Base-by-base conservation (phyloP, 2,329 filamentous ascomycete species). In the Drechslerella coelobrocha region DNA sequence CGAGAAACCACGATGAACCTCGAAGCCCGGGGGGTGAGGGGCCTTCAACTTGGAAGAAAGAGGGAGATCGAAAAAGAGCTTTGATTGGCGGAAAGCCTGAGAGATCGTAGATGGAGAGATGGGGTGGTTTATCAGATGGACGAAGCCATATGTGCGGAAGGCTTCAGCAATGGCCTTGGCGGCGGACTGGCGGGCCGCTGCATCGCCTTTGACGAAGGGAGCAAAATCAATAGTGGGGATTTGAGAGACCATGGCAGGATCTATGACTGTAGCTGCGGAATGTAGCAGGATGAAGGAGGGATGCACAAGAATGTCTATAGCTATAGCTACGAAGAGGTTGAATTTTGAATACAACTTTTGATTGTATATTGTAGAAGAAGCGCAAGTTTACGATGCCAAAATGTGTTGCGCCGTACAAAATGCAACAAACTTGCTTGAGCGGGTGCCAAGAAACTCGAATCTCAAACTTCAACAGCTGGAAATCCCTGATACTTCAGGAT, bases 1-100 rank as follows among this genome's bases (percentile, higher is more conserved):
- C 2, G 81, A 82, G 72, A 83, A 83, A 14, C 81, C 81, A 52
- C 81, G 78, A 74, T 83, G 80, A 12, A 80, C 76, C 1, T 76
- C 77, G 43, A 60, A 63, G 2, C 60, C 68, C 2, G 68, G 60
- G 2, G 68, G 68, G 21, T 72, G 60, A 7, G 68, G 68, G n/a
- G 60, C 68, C 7, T 34, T 29, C 1, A 51, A 41, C 31, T 72
- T 72, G 2, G 34, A 50, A 10, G 50, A 53, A 21, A 51, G 0
- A 14, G 60, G 54, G 1, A 72, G 54, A 17, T 61, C 55, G 43
- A 72, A 72, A 39, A 72, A 65, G 2, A 27, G 26, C 21, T 72
- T 72, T 26, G 68, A 60, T 24, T 52, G 48, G 21, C 39, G 26
- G 51, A 72, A 72, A 19, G 60, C 60, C 27, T 56, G n/a, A 21